Evolutionary conservation across 768 basidiomycete species (phyloP).

Genomic region (Boletellus ananiceps): DNA sequence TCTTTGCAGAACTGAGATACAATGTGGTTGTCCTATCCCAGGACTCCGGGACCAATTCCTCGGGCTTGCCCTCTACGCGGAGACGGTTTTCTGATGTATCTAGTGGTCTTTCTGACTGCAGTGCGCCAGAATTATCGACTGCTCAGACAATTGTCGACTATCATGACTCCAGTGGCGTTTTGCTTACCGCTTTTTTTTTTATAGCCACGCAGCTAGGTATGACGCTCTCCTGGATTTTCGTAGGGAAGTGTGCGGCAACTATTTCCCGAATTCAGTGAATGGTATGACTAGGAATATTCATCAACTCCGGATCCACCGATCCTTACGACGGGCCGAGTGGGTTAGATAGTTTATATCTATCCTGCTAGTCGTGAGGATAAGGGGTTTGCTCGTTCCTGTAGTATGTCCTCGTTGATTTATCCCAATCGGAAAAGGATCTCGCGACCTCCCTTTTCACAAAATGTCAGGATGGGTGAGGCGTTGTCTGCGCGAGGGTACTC

Average conservation of each 20-base stretch:
- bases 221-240: constrained; percentile 46
- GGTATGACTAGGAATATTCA: neutral
- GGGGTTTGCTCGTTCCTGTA: constrained; percentile 44
- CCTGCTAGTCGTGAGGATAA: constrained; percentile 43
- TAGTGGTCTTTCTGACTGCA: constrained; percentile 6
- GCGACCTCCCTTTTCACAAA: constrained; percentile 33
- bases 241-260: constrained; percentile 39
- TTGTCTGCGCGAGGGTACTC: too few relatives aligned
- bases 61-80: constrained; percentile 1
- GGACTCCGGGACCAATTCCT: neutral
- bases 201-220: constrained; percentile 41
- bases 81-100: neutral
- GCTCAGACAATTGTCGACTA: constrained; percentile 24
- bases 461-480: constrained; percentile 41
- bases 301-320: neutral
- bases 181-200: constrained; percentile 50
- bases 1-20: constrained; percentile 9
- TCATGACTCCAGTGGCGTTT: constrained; percentile 37
- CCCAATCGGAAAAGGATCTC: constrained; percentile 27
- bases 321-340: neutral
- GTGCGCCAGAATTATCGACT: constrained; percentile 19
- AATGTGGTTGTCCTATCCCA: neutral
- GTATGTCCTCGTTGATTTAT: constrained; percentile 38
- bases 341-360: constrained; percentile 46
- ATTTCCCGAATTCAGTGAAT: constrained; percentile 38